Evolutionary conservation across 768 basidiomycete genomes (phyloP).

Genomic region (Rhodocollybia butyracea): DNA sequence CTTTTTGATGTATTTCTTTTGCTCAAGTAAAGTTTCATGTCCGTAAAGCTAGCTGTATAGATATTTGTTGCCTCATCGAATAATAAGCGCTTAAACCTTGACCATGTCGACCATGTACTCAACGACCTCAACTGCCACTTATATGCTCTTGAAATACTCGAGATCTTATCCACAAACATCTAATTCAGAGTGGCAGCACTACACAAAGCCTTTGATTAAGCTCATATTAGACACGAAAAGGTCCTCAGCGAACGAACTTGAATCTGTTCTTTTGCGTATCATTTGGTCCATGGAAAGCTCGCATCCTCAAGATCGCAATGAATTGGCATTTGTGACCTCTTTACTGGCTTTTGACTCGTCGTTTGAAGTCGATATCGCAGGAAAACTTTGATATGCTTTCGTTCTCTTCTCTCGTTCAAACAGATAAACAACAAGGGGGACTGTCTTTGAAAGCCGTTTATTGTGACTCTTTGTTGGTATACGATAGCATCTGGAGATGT

Average conservation of each 20-base stretch:
- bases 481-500: no score
- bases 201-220: constrained; percentile 63
- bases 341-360: neutral
- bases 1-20: no score
- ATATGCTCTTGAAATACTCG: constrained; percentile 63
- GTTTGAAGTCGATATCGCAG: constrained; percentile 29
- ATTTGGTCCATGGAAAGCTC: constrained; percentile 53
- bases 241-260: constrained; percentile 44
- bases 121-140: constrained; percentile 57
- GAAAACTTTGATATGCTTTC: constrained; percentile 75
- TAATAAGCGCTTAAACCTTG: neutral
- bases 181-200: constrained; percentile 74
- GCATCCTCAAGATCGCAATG: constrained; percentile 43
- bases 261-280: constrained; percentile 64
- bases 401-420: constrained; percentile 51
- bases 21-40: no score
- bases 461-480: constrained; percentile 71
- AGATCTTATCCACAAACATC: constrained; percentile 47
- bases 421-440: constrained; percentile 32
- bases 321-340: constrained; percentile 64
- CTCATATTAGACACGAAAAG: constrained; percentile 61
- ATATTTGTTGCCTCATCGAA: no score
- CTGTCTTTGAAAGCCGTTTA: constrained; percentile 79
- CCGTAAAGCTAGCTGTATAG: no score
- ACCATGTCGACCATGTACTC: constrained; percentile 40